phyloP scores from a whole-genome alignment of 2,329 filamentous ascomycete species.

The Hawksworthiomyces lignivorus region DNA sequence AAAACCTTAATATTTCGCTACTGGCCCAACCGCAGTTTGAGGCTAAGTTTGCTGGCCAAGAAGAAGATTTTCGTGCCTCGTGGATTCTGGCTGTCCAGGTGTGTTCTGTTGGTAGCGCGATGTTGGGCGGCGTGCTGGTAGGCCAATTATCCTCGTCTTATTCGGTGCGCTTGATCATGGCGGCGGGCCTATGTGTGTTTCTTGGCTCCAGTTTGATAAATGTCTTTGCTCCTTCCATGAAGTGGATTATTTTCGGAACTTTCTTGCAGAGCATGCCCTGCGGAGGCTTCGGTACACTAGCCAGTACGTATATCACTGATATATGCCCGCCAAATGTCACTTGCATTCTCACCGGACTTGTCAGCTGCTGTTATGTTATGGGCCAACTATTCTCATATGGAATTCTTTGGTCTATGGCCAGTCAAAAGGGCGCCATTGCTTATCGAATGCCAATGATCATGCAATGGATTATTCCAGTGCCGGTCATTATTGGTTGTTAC shows the following conservation, averaged over 20 bases:
- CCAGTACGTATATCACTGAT: constrained; percentile 17
- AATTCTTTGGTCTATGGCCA: constrained; percentile 13
- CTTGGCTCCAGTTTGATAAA: constrained; percentile 13
- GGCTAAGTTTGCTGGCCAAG: constrained; percentile 18
- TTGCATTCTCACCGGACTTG: constrained; percentile 14
- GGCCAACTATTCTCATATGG: constrained; percentile 15
- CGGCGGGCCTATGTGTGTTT: constrained; percentile 8
- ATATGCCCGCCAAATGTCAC: constrained; percentile 14
- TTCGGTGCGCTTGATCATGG: constrained; percentile 11
- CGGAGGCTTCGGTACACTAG: constrained; percentile 17
- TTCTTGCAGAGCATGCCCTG: constrained; percentile 16
- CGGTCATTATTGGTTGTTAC: constrained; percentile 11
- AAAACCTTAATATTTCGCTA: constrained; percentile 16
- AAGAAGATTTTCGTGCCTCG: constrained; percentile 10
- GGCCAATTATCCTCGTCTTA: constrained; percentile 15
- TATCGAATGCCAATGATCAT: constrained; percentile 16
- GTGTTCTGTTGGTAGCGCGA: constrained; percentile 14
- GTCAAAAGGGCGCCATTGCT: constrained; percentile 10
- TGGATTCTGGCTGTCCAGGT: constrained; percentile 17
- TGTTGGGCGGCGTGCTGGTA: constrained; percentile 13
- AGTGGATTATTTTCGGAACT: constrained; percentile 14
- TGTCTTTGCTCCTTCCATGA: constrained; percentile 14
- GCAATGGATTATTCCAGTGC: constrained; percentile 15
- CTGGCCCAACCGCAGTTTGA: constrained; percentile 19
- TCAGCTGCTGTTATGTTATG: constrained; percentile 17